Evolutionary conservation across 345 rosid genomes (phyloP), one percentile per base, ranked within the genome.

Genomic region (Hevea brasiliensis): DNA sequence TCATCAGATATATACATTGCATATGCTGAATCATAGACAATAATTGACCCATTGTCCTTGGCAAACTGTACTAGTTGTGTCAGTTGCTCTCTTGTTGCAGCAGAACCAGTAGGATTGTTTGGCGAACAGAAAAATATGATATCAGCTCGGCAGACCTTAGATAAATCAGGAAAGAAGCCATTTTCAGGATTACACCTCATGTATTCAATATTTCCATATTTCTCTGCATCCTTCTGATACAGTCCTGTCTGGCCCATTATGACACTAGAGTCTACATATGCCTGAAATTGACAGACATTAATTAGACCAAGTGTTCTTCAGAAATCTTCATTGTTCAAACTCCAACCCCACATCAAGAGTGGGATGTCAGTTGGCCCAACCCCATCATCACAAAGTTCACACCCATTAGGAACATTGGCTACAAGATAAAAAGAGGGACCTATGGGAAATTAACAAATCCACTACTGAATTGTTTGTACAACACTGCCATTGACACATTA

Each of bases 41-140:
- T 89, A 59, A 95, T 92, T 7, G 99, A 89, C 24, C 99, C 98
- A 68, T 95, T 95, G 67, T 88, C 81, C 90, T 86, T 92, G 6
- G 98, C 99, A 70, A 92, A 95, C 73, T 85, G 74, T 68, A 95
- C 98, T 55, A 95, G 84, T 60, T 45, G 85, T 58, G 72, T 85
- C 67, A 95, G 85, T 67, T 95, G 98, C 77, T 92, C 92, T 77
- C 94, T 84, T 27, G 99, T 89, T 65, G 98, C 99, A 73, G 93
- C 87, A 71, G 96, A 85, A 18, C 98, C 99, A 0, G 99, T 92
- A 70, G 99, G 99, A 78, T 95, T 95, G 76, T 92, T 95, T 2
- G 99, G 99, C 11, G 98, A 92, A 76, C 99, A 95, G 83, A 95
- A 95, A 77, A 92, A 91, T 65, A 95, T 95, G 69, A 95, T 84